A percentile compares a stretch with the other conserved stretches of the same genome.
These are phyloP conservation scores for Verbascum thapsus DNA, from an alignment of 257 asterid genomes.

Conservation along the genomic window DNA sequence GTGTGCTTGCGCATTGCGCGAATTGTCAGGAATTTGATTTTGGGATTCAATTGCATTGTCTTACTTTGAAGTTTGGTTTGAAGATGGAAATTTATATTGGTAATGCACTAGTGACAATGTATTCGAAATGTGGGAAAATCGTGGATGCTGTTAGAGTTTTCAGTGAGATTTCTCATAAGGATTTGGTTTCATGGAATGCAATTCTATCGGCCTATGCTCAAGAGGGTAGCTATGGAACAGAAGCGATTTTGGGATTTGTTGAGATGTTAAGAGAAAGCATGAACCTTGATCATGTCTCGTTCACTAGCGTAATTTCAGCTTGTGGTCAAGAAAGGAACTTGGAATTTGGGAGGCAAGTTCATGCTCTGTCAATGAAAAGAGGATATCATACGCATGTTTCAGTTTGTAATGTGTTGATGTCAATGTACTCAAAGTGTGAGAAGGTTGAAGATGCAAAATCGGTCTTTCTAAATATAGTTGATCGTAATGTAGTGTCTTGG, in stretches of 20 bases:
- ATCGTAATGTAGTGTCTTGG: conserved; percentile 82
- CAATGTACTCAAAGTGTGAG: conserved; percentile 73
- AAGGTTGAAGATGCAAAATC: conserved; percentile 46
- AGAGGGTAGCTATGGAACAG: conserved; percentile 63
- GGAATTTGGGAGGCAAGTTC: conserved; percentile 71
- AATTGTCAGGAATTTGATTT: conserved; percentile 50
- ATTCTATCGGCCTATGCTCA: conserved; percentile 82
- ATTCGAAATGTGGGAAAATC: conserved; percentile 63
- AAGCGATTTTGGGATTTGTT: conserved; percentile 50
- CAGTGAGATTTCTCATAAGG: conserved; percentile 54
- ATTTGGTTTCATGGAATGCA: conserved; percentile 92
- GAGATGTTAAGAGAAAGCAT: conserved; percentile 61
- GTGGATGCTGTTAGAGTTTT: conserved; percentile 64
- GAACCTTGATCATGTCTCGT: conserved; percentile 71
- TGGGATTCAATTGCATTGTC: conserved; percentile 67
- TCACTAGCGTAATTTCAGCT: conserved; percentile 76
- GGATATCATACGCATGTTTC: conserved; percentile 63
- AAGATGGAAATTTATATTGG: conserved; percentile 59
- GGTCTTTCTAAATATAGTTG: conserved; percentile 51
- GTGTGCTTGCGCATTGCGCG: conserved; percentile 66
- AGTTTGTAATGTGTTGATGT: conserved; percentile 78
- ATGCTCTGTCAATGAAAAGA: conserved; percentile 54
- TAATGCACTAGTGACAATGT: conserved; percentile 77
- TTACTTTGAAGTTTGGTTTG: conserved; percentile 56
- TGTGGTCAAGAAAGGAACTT: conserved; percentile 72